A percentile compares a stretch with the other conserved stretches of the same genome.
Evolutionary conservation across 352 stramenopile genomes (phyloP).

Genomic region (Lagenidium sp.): DNA sequence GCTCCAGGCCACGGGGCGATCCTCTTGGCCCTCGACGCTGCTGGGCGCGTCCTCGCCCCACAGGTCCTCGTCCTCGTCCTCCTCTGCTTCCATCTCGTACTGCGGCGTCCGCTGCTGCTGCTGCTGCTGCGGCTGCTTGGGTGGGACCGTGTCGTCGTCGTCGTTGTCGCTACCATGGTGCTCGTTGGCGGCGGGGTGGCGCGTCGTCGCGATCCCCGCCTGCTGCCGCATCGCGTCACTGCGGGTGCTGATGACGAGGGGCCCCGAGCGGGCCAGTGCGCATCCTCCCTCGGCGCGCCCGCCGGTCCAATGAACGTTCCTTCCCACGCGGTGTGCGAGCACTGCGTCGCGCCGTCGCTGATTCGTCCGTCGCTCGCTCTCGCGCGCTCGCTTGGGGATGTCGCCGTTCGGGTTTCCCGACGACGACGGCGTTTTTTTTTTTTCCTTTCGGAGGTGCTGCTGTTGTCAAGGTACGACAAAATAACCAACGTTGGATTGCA

Average conservation of each 20-base stretch:
- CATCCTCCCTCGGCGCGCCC: too few relatives aligned
- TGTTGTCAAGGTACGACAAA: too few relatives aligned
- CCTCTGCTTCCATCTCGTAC: not conserved
- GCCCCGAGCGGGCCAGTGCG: too few relatives aligned
- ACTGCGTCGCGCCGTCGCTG: not conserved
- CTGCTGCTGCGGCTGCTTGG: not conserved
- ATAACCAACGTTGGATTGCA: too few relatives aligned
- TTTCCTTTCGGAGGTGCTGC: too few relatives aligned
- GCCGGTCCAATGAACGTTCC: not conserved
- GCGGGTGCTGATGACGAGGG: too few relatives aligned
- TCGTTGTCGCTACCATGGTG: slow-evolving; percentile 9
- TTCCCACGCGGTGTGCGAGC: not conserved
- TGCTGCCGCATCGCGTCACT: too few relatives aligned
- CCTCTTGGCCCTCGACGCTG: slow-evolving; percentile 6
- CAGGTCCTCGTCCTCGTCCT: slow-evolving; percentile 23
- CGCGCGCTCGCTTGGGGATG: too few relatives aligned
- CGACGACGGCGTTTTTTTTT: too few relatives aligned
- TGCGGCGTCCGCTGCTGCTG: not conserved
- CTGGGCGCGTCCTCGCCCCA: slow-evolving; percentile 37
- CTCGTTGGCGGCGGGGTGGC: too few relatives aligned
- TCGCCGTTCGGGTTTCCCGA: too few relatives aligned
- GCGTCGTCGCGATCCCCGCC: too few relatives aligned
- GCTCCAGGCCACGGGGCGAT: slow-evolving; percentile 3
- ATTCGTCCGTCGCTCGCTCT: slow-evolving; percentile 1
- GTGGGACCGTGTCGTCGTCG: slow-evolving; percentile 8